Evolutionary conservation across 2,329 filamentous ascomycete genomes (phyloP).

Genomic region (Leptographium procerum): DNA sequence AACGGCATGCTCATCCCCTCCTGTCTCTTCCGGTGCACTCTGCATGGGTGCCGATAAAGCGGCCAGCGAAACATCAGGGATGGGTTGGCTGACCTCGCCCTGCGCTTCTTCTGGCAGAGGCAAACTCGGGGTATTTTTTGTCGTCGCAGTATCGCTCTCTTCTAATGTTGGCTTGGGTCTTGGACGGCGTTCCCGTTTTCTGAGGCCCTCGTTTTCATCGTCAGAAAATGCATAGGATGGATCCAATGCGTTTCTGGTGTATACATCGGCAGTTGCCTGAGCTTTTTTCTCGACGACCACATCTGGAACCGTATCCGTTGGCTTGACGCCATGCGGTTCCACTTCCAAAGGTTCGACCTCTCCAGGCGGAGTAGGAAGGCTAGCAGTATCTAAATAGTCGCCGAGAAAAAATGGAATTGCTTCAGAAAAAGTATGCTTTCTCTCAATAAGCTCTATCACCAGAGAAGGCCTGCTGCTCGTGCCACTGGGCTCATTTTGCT

Average conservation of each 20-base stretch:
- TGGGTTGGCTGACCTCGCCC: not conserved
- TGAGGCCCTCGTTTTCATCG: slow-evolving; percentile 20
- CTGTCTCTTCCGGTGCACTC: not conserved
- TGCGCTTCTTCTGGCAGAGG: not conserved
- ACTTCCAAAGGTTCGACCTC: not conserved
- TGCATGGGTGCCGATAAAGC: not conserved
- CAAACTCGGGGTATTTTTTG: not conserved
- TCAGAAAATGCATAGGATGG: slow-evolving; percentile 23
- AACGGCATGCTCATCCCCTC: not conserved
- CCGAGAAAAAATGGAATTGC: not conserved
- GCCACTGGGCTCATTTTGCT: not conserved
- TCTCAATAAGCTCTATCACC: not conserved
- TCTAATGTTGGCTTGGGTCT: not conserved
- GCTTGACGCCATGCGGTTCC: not conserved
- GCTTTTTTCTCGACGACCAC: not conserved
- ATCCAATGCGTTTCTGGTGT: slow-evolving; percentile 14
- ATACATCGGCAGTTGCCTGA: not conserved
- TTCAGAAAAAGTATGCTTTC: not conserved
- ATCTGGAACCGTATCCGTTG: not conserved
- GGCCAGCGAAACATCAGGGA: too few relatives aligned
- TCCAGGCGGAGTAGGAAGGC: not conserved
- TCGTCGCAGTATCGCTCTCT: not conserved
- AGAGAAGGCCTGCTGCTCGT: not conserved
- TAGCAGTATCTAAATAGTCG: not conserved
- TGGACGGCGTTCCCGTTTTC: not conserved